Conservation (phyloP, 1,284 basidiomycete species). For the Cryptococcus sp. region DNA sequence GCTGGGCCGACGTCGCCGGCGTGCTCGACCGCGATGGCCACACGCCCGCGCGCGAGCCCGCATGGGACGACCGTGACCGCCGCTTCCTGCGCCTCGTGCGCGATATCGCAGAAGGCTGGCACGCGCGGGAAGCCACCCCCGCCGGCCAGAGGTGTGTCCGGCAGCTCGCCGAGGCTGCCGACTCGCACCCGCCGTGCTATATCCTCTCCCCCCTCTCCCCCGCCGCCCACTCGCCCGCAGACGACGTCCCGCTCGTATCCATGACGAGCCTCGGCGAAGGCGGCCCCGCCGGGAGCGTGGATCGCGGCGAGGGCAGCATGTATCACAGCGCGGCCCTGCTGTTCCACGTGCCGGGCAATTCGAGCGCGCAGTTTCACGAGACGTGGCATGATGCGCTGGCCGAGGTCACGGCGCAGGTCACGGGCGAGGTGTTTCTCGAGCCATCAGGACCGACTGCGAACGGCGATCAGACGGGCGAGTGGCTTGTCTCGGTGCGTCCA, state of each 20-base stretch:
- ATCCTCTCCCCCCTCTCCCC: constrained; percentile 28
- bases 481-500: constrained; percentile 31
- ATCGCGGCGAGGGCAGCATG: constrained; percentile 11
- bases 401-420: constrained; percentile 15
- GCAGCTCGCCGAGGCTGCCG: constrained; percentile 14
- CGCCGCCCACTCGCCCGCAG: not conserved
- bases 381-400: constrained; percentile 22
- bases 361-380: constrained; percentile 18
- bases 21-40: constrained; percentile 35
- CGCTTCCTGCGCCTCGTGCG: constrained; percentile 16
- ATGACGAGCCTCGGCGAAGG: constrained; percentile 3
- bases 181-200: constrained; percentile 20
- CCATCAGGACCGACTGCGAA: constrained; percentile 16
- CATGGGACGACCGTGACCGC: constrained; percentile 26
- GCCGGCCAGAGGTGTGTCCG: constrained; percentile 31
- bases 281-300: not conserved
- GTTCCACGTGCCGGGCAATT: constrained; percentile 24
- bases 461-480: constrained; percentile 19
- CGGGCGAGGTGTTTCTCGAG: constrained; percentile 41
- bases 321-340: constrained; percentile 33
- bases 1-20: constrained; percentile 44
- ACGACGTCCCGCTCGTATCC: constrained; percentile 2
- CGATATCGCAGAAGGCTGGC: constrained; percentile 31
- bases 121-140: constrained; percentile 1
- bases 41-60: not conserved